Evolutionary conservation across 2,329 filamentous ascomycete species (phyloP).

Genomic region (Penicillium polonicum): DNA sequence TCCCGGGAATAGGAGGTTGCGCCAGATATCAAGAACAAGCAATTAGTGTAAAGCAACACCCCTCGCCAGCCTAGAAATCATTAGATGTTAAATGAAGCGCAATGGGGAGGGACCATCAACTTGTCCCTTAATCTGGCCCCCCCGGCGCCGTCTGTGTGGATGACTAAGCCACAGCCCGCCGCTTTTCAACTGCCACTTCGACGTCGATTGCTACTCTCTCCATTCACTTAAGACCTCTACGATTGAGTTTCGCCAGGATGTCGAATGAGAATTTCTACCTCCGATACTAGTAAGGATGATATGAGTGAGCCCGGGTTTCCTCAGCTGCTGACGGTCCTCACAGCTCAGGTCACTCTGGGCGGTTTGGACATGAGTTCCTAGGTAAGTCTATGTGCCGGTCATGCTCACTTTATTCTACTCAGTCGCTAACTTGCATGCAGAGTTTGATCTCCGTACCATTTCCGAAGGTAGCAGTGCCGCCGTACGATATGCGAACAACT

Average conservation of each 20-base stretch:
- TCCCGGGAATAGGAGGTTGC: slow-evolving; percentile 24
- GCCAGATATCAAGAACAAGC: slow-evolving; percentile 25
- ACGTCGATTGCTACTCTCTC: slow-evolving; percentile 3
- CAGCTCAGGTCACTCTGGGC: slow-evolving; percentile 95
- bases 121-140: slow-evolving; percentile 43
- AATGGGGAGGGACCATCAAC: slow-evolving; percentile 38
- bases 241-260: slow-evolving; percentile 47
- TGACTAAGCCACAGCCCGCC: slow-evolving; percentile 42
- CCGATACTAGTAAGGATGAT: slow-evolving; percentile 80
- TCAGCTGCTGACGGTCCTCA: slow-evolving; percentile 43
- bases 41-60: slow-evolving; percentile 34
- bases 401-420: slow-evolving; percentile 16
- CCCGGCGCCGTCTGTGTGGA: slow-evolving; percentile 42
- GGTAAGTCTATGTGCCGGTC: slow-evolving; percentile 55
- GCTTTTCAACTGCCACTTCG: slow-evolving; percentile 20
- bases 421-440: slow-evolving; percentile 49
- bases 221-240: neutral
- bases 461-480: slow-evolving; percentile 91
- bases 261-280: slow-evolving; percentile 86
- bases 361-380: slow-evolving; percentile 96
- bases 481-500: slow-evolving; percentile 97
- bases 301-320: slow-evolving; percentile 34
- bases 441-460: slow-evolving; percentile 93
- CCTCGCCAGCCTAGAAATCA: slow-evolving; percentile 40
- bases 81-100: slow-evolving; percentile 33